phyloP scores from a whole-genome alignment of 2,329 filamentous ascomycete genomes.

The Pseudogymnoascus sp. region DNA sequence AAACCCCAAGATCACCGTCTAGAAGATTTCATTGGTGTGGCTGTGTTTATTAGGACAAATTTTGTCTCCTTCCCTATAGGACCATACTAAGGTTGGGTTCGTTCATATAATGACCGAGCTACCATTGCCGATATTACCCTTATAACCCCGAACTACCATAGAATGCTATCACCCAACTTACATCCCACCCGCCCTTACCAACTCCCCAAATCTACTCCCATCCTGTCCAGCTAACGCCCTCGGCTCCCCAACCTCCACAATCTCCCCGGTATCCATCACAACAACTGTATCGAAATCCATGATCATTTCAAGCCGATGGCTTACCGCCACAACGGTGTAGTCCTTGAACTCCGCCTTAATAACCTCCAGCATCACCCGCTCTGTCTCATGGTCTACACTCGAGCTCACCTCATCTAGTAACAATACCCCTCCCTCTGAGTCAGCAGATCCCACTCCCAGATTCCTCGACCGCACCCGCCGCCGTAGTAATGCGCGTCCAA shows the following conservation, averaged over 20 bases:
- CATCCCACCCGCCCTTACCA: constrained; percentile 10
- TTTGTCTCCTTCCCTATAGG: neutral
- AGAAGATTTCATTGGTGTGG: neutral
- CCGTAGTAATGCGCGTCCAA: constrained; percentile 31
- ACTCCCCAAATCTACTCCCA: constrained; percentile 13
- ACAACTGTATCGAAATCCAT: constrained; percentile 25
- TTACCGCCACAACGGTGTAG: constrained; percentile 25
- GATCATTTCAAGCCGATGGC: constrained; percentile 25
- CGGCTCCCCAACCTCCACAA: constrained; percentile 14
- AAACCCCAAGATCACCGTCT: neutral
- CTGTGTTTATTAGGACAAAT: neutral
- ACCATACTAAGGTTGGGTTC: neutral
- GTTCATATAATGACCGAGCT: neutral
- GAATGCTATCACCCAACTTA: neutral
- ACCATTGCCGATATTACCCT: neutral
- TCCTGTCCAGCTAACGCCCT: constrained; percentile 5
- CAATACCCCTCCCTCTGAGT: constrained; percentile 22
- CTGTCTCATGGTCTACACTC: constrained; percentile 20
- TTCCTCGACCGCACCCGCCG: constrained; percentile 20
- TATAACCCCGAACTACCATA: neutral
- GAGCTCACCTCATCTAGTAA: constrained; percentile 27
- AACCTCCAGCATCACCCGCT: constrained; percentile 18
- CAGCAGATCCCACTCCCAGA: constrained; percentile 17
- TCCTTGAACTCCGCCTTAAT: constrained; percentile 21
- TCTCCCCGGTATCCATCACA: constrained; percentile 21